Evolutionary conservation across 116 monocot genomes (phyloP).

Genomic region (Phalaenopsis hybrid): DNA sequence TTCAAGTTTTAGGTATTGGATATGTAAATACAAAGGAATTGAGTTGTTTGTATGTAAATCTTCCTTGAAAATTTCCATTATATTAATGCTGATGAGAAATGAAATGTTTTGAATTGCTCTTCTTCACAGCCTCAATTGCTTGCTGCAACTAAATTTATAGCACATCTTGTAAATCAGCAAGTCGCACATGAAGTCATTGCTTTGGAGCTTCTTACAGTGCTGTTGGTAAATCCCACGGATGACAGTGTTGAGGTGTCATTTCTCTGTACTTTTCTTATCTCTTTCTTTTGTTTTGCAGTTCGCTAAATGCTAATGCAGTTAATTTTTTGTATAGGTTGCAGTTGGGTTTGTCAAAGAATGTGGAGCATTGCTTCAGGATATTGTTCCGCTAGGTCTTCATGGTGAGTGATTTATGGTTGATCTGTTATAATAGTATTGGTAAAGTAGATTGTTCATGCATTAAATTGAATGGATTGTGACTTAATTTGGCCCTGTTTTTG

Average conservation of each 20-base stretch:
- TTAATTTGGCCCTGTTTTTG: neutral
- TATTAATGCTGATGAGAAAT: neutral
- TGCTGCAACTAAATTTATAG: constrained; percentile 91
- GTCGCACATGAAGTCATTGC: constrained; percentile 92
- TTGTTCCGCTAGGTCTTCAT: constrained; percentile 75
- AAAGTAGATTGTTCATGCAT: neutral
- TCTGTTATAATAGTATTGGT: neutral
- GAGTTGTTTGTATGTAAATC: too few species aligned
- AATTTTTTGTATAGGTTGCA: constrained; percentile 48
- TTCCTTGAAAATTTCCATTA: neutral
- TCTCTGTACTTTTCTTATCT: neutral
- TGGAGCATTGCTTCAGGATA: constrained; percentile 75
- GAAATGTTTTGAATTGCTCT: neutral
- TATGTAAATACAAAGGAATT: too few species aligned
- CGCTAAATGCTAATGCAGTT: neutral
- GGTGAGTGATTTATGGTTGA: constrained; percentile 23
- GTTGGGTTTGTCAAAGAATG: constrained; percentile 89
- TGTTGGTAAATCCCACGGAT: constrained; percentile 86
- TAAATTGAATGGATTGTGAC: neutral
- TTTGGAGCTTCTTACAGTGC: constrained; percentile 76
- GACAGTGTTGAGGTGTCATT: constrained; percentile 86
- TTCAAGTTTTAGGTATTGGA: too few species aligned
- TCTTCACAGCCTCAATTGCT: constrained; percentile 68
- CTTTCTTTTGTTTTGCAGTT: neutral
- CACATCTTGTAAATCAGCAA: constrained; percentile 91